Base-by-base conservation (phyloP, 495 filamentous ascomycete genomes). In the Bombardia bombarda region DNA sequence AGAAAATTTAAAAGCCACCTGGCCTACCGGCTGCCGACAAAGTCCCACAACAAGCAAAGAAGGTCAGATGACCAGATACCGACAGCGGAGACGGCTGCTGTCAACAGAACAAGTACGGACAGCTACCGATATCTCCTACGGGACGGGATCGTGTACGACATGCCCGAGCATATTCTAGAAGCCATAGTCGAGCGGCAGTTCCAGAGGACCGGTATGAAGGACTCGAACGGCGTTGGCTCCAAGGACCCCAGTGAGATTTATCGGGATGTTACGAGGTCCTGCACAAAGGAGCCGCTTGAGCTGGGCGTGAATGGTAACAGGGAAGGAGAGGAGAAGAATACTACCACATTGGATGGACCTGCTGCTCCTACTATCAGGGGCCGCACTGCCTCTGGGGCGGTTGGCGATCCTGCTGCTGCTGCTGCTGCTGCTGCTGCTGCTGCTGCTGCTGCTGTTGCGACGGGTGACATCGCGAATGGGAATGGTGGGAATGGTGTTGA, bases 161-260 rank as follows among this genome's bases (percentile, higher is more conserved):
- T 61, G 13, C 40, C 47, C 1, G 19, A 32, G 19, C 62, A 60
- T 33, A 18, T 69, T 4, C 38, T 55, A 2, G 52, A 57, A 4
- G 48, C 55, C 18, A 58, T 68, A 14, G 33, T 56, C 7, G 64
- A 69, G 32, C 42, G 45, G 0, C 62, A 69, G 33, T 45, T 69
- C 22, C 57, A 52, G 24, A 39, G 42, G 18, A 44, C 50, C 6
- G 58, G 53, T 1, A 28, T 67, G 8, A 30, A 44, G 4, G 61
- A 67, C 13, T 47, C 49, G 18, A 60, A 56, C 8, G 61, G 61
- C 1, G 38, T 60, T 0, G 60, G 63, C 1, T 48, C 46, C 3
- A 43, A 25, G 28, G 42, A 52, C 0, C 21, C 28, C 1, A 40
- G 24, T 0, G 46, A 63, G 3, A 48, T 52, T 4, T 68, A 54